Base-by-base conservation (phyloP, 2,329 filamentous ascomycete genomes). In the Alternaria arbusti region DNA sequence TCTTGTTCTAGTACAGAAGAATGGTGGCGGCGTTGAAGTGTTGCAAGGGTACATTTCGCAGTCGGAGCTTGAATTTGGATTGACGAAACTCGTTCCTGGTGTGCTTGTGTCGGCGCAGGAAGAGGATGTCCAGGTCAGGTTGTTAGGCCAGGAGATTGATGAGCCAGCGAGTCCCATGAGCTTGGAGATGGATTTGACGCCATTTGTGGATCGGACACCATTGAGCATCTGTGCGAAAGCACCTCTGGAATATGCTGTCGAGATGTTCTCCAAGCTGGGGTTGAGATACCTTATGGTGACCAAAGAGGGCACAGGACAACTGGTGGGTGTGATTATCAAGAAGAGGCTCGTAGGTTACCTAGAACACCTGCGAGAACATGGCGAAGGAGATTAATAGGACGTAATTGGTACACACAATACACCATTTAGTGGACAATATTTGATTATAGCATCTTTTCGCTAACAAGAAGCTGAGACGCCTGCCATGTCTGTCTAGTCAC, bases 181-280 rank as follows among this genome's bases (percentile, higher is more conserved):
- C 9, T 49, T 72, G 64, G 40, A 81, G 25, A 74, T 85, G 15
- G 83, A 85, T 50, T 68, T 88, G 12, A 77, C 79, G 0, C 79
- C 78, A 1, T 86, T 88, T 66, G 81, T 89, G 1, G 86, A 88
- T 70, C 79, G 83, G 2, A 87, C 85, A 15, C 86, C 86, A 1
- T 64, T 88, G 60, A 83, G 77, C 1, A 74, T 88, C 6, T 84
- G 81, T 58, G 82, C 80, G 1, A 82, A 82, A 47, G 85, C 86
- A 46, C 86, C 86, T 10, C 80, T 89, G 69, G 87, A 89, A 72
- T 87, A 86, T 73, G 85, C 83, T 1, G 84, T 88, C 1, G 87
- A 88, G 74, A 85, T 89, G 83, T 88, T 89, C 78, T 83, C 83
- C 4, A 87, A 87, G 70, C 69, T 89, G 45, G 87, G 86, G 0